phyloP scores from a whole-genome alignment of 2,329 filamentous ascomycete genomes.

The Whalleya microplaca region DNA sequence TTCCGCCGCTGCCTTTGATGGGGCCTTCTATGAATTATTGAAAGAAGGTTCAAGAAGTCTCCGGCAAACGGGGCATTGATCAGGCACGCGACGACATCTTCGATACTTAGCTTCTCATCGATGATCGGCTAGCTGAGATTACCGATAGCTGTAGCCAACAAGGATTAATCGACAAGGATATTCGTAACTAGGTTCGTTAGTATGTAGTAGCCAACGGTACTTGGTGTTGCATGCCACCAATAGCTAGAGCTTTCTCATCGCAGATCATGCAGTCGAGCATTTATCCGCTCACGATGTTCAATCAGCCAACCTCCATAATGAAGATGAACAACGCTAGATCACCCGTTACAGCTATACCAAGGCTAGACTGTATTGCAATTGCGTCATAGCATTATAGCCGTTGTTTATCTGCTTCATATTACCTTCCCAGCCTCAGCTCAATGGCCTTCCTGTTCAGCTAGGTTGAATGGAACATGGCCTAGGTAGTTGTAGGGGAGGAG shows the following conservation, averaged over 20 bases:
- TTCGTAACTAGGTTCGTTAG: not conserved
- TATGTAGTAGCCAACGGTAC: too few species aligned
- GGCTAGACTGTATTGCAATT: constrained; percentile 4
- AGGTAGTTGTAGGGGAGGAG: constrained; percentile 1
- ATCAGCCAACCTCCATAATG: not conserved
- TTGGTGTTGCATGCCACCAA: not conserved
- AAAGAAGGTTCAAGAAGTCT: constrained; percentile 24
- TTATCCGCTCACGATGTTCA: not conserved
- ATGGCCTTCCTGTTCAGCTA: constrained; percentile 14
- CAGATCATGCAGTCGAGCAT: not conserved
- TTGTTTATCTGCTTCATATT: constrained; percentile 15
- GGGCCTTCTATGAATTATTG: not conserved
- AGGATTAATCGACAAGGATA: not conserved
- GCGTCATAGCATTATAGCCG: constrained; percentile 21
- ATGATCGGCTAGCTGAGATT: not conserved
- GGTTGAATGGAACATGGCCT: constrained; percentile 5
- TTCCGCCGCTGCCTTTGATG: constrained; percentile 1
- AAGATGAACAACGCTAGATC: too few species aligned
- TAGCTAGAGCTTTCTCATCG: too few species aligned
- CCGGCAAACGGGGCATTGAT: constrained; percentile 5
- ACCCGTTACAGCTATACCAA: not conserved
- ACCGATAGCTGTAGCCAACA: not conserved
- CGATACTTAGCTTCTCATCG: not conserved
- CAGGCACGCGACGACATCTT: not conserved
- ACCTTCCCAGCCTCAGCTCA: not conserved